Evolutionary conservation across 2,329 filamentous ascomycete genomes (phyloP), one percentile per base, ranked within the genome.

Genomic region (Nemania serpens): DNA sequence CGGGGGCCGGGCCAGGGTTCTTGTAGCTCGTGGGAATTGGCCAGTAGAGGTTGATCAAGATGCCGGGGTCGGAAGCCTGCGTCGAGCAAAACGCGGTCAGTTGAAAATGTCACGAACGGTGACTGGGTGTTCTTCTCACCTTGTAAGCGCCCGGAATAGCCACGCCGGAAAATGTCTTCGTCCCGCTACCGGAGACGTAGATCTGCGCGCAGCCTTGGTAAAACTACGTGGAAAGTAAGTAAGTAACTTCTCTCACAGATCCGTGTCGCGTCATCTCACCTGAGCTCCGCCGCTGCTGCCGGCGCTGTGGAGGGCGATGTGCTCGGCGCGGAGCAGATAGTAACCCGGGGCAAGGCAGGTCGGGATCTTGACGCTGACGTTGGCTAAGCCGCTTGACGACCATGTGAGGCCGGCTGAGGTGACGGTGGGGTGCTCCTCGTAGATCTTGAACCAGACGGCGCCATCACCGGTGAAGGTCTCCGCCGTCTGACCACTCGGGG

Each of bases 241-340:
- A 17, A 25, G 3, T 20, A 39, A 29, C 25, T 29, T 29, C 37
- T 54, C 45, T 37, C 15, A 22, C 15, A 5, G 41, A 7, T 29
- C 50, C 12, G 29, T n/a, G 18, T 37, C 33, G 12, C 13, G 18
- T 39, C 33, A 15, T 37, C 59, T n/a, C 66, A 71, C 68, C 63
- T 71, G 72, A 22, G 73, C 73, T 51, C 71, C 72, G 36, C 68
- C 65, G 7, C 64, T 65, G 18, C 3, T 58, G 1, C 66, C 62
- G 2, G 74, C 71, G 29, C 65, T 68, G 50, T 76, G 74, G 7
- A 76, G 65, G 7, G 62, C 74, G 36, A 75, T 70, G 48, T 76
- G 74, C 64, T 76, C 74, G 18, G 69, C 71, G 22, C 74, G 73
- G 4, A 76, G 65, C n/a, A 75, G 68, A 50, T 76, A 76, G 56